phyloP scores from a whole-genome alignment of 1,284 basidiomycete species.

The Thecaphora thlaspeos region DNA sequence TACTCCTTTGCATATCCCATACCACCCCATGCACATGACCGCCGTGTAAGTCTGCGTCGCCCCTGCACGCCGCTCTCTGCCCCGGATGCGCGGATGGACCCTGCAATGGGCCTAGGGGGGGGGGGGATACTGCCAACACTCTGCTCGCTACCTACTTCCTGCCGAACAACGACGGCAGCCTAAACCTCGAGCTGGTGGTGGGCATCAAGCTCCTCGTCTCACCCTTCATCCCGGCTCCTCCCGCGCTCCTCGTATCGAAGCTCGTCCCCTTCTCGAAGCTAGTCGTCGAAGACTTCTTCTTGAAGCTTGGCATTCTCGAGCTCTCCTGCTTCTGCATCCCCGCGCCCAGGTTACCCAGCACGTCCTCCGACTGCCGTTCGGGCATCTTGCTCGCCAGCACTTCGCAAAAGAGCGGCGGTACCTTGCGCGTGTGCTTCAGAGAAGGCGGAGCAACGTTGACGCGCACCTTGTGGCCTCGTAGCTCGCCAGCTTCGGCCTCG shows the following conservation, averaged over 20 bases:
- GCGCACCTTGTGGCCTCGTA: slow-evolving; percentile 9
- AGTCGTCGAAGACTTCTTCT: background rate
- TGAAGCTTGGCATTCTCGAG: background rate
- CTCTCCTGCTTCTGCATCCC: background rate
- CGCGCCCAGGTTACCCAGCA: slow-evolving; percentile 13
- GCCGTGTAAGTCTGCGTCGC: slow-evolving; percentile 41
- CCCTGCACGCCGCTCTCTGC: slow-evolving; percentile 35
- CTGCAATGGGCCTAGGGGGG: no score
- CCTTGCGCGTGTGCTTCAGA: slow-evolving; percentile 36
- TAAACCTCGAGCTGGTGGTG: background rate
- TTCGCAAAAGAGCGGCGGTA: slow-evolving; percentile 47
- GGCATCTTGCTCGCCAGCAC: slow-evolving; percentile 43
- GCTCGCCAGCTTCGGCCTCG: slow-evolving; percentile 16
- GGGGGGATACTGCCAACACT: no score
- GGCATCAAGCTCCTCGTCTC: slow-evolving; percentile 1
- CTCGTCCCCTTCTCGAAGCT: slow-evolving; percentile 11
- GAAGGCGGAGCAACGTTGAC: slow-evolving; percentile 23
- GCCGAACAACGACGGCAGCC: slow-evolving; percentile 3
- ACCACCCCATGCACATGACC: slow-evolving; percentile 52
- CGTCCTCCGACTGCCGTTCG: slow-evolving; percentile 45
- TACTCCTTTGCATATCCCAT: slow-evolving; percentile 56
- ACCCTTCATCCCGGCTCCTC: slow-evolving; percentile 3
- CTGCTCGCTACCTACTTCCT: slow-evolving; percentile 1
- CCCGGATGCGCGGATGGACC: background rate
- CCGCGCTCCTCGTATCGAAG: slow-evolving; percentile 13